Evolutionary conservation across 225 moss, liverwort and hornwort genomes (phyloP).

Genomic region (Anthoceros angustus): DNA sequence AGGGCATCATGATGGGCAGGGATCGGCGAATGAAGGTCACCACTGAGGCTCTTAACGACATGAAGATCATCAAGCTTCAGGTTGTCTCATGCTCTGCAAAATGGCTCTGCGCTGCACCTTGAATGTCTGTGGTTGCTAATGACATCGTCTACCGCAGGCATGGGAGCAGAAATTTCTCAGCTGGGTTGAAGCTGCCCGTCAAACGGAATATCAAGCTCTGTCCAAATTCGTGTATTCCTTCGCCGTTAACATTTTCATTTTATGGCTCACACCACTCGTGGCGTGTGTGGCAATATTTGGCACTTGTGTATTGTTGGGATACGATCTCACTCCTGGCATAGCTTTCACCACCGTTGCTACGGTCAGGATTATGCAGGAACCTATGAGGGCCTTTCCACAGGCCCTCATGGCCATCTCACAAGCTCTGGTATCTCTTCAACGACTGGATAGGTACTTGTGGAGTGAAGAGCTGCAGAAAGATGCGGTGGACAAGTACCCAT

Average conservation of each 20-base stretch:
- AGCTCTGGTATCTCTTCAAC: constrained; percentile 33
- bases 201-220: constrained; percentile 28
- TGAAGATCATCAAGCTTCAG: constrained; percentile 48
- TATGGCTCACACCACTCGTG: constrained; percentile 42
- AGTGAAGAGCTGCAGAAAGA: constrained; percentile 28
- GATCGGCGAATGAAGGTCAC: constrained; percentile 34
- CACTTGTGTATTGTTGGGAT: constrained; percentile 27
- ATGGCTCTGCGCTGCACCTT: no score
- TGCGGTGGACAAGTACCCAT: constrained; percentile 17
- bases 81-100: background rate
- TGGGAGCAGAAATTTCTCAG: constrained; percentile 42
- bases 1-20: constrained; percentile 26
- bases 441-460: constrained; percentile 34
- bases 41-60: constrained; percentile 37
- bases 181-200: constrained; percentile 19
- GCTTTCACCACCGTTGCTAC: constrained; percentile 46
- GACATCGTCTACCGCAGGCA: constrained; percentile 11
- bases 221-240: constrained; percentile 8
- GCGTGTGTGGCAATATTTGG: constrained; percentile 46
- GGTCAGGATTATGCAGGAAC: constrained; percentile 45
- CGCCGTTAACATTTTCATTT: constrained; percentile 18
- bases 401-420: constrained; percentile 40
- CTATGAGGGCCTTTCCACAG: constrained; percentile 38
- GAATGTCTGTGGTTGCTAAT: no score
- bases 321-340: constrained; percentile 32